Conservation (phyloP, 371 early-diverging fungal species). For the Saksenaea oblongispora region DNA sequence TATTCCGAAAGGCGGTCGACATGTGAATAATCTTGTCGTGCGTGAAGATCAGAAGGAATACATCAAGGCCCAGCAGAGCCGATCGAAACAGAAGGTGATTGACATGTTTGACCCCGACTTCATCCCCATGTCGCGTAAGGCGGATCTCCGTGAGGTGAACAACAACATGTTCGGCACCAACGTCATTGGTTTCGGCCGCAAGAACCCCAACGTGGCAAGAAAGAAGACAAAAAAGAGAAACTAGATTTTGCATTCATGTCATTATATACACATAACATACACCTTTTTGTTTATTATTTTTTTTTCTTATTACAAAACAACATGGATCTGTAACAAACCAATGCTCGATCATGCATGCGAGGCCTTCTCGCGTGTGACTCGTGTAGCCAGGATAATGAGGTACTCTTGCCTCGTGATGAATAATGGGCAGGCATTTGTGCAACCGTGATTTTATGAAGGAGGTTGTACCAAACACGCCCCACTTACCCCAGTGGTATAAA, state of each 20-base stretch:
- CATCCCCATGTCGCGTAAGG: conserved; percentile 64
- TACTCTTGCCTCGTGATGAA: too few relatives aligned
- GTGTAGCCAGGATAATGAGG: too few relatives aligned
- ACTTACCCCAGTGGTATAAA: too few relatives aligned
- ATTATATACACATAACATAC: neutral
- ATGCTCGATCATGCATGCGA: too few relatives aligned
- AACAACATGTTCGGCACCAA: conserved; percentile 72
- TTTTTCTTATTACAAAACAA: neutral
- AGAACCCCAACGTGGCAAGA: conserved; percentile 82
- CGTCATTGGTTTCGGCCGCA: conserved; percentile 81
- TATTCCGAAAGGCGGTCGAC: conserved; percentile 79
- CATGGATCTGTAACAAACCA: too few relatives aligned
- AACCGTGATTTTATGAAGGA: too few relatives aligned
- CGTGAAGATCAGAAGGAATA: conserved; percentile 93
- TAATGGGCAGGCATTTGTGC: too few relatives aligned
- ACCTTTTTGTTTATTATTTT: neutral
- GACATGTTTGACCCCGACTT: conserved; percentile 81
- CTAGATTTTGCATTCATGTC: conserved; percentile 5
- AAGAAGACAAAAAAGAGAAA: conserved; percentile 53
- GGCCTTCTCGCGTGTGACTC: too few relatives aligned
- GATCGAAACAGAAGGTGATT: conserved; percentile 54
- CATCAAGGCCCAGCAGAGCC: conserved; percentile 55
- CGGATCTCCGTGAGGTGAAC: conserved; percentile 38
- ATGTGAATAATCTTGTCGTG: conserved; percentile 77
- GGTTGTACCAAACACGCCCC: too few relatives aligned